These are phyloP conservation scores for Sutorius eximius DNA, from an alignment of 1,284 basidiomycete genomes.

Conservation along the genomic window DNA sequence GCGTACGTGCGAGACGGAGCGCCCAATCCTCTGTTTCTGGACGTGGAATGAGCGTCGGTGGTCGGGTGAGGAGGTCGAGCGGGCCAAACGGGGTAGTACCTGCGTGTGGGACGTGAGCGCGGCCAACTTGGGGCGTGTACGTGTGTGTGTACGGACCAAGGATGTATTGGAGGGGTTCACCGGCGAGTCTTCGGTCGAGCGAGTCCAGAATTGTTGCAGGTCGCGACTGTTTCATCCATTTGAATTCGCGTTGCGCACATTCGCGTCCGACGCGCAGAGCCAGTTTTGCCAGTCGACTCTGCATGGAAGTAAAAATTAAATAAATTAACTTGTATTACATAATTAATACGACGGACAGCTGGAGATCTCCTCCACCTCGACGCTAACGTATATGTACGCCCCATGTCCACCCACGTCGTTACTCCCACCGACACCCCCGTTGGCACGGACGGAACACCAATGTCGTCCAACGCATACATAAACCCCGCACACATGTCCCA, in stretches of 20 bases:
- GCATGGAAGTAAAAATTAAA: not conserved
- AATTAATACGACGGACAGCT: slow-evolving; percentile 15
- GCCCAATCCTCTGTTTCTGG: slow-evolving; percentile 90
- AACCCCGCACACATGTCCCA: slow-evolving; percentile 31
- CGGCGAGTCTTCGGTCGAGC: slow-evolving; percentile 54
- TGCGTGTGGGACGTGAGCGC: slow-evolving; percentile 34
- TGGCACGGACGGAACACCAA: not conserved
- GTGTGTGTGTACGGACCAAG: slow-evolving; percentile 57
- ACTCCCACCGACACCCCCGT: slow-evolving; percentile 1
- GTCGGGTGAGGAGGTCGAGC: slow-evolving; percentile 65
- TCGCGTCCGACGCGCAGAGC: slow-evolving; percentile 41
- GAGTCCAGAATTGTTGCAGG: slow-evolving; percentile 38
- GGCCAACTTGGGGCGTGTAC: not conserved
- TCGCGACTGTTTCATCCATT: slow-evolving; percentile 56
- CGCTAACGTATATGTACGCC: slow-evolving; percentile 20
- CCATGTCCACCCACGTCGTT: slow-evolving; percentile 11
- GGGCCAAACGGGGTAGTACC: slow-evolving; percentile 88
- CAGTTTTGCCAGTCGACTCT: slow-evolving; percentile 33
- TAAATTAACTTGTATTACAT: slow-evolving; percentile 10
- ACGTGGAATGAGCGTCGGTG: slow-evolving; percentile 86
- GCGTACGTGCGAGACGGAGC: slow-evolving; percentile 50
- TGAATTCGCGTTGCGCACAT: slow-evolving; percentile 54
- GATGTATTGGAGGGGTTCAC: slow-evolving; percentile 91
- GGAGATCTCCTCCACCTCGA: slow-evolving; percentile 12
- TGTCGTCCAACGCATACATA: slow-evolving; percentile 21